Conservation (phyloP, 768 basidiomycete genomes). For the Lactarius hengduanensis region DNA sequence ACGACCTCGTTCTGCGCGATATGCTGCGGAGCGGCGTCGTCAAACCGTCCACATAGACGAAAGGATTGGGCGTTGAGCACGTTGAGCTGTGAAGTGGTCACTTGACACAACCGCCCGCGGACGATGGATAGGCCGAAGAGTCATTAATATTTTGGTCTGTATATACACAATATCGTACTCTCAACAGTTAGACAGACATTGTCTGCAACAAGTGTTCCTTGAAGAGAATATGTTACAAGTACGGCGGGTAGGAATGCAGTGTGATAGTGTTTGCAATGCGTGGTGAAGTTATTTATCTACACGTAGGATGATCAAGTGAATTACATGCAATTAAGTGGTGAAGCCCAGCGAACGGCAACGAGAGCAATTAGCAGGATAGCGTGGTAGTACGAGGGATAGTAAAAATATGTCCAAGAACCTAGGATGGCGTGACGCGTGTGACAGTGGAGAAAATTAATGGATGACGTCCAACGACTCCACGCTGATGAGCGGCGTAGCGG, state of each 20-base stretch:
- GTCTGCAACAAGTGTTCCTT: slow-evolving; percentile 1
- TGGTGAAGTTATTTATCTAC: slow-evolving; percentile 18
- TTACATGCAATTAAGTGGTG: slow-evolving; percentile 16
- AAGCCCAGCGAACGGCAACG: not conserved
- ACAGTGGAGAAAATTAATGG: not conserved
- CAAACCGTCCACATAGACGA: slow-evolving; percentile 43
- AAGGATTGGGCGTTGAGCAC: slow-evolving; percentile 32
- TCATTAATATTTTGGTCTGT: slow-evolving; percentile 17
- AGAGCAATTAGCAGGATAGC: slow-evolving; percentile 14
- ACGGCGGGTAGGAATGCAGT: slow-evolving; percentile 11
- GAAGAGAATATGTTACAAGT: slow-evolving; percentile 21
- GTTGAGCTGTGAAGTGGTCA: not conserved
- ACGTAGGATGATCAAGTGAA: slow-evolving; percentile 10
- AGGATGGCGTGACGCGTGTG: not conserved
- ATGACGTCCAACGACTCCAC: not conserved
- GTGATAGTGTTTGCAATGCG: slow-evolving; percentile 16
- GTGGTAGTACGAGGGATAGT: slow-evolving; percentile 17
- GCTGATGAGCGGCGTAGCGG: not conserved
- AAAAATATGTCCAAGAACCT: slow-evolving; percentile 3
- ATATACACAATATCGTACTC: slow-evolving; percentile 16
- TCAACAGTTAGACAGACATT: slow-evolving; percentile 7
- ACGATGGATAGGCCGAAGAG: not conserved
- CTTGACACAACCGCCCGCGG: not conserved
- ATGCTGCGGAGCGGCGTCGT: slow-evolving; percentile 62
- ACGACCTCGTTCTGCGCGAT: slow-evolving; percentile 47